phyloP scores from a whole-genome alignment of 2,329 filamentous ascomycete species.

The Alternaria viburni region DNA sequence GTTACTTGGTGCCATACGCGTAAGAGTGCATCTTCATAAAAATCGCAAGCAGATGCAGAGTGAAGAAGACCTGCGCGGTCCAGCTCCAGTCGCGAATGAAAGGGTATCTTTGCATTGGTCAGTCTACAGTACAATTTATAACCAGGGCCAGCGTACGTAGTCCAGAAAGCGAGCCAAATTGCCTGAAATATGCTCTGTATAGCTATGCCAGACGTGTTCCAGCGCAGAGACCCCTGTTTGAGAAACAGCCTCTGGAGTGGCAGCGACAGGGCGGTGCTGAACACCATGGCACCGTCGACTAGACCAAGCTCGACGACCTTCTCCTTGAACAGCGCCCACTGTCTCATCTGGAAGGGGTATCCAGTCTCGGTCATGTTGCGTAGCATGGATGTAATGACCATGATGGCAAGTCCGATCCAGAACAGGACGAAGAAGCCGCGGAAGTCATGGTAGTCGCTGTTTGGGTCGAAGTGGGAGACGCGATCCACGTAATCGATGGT shows the following conservation, averaged over 20 bases:
- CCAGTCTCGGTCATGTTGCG: constrained; percentile 95
- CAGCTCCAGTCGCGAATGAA: constrained; percentile 91
- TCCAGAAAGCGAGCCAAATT: constrained; percentile 82
- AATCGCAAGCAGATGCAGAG: constrained; percentile 86
- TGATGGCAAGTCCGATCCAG: constrained; percentile 95
- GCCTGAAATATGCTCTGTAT: constrained; percentile 84
- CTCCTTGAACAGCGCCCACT: constrained; percentile 86
- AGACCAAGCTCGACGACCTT: constrained; percentile 88
- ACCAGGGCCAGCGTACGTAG: constrained; percentile 57
- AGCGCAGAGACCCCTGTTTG: constrained; percentile 66
- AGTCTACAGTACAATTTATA: not conserved
- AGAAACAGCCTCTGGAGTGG: constrained; percentile 75
- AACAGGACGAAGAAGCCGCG: constrained; percentile 97
- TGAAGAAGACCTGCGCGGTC: constrained; percentile 95
- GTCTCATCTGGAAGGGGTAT: constrained; percentile 80
- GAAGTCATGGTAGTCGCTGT: constrained; percentile 91
- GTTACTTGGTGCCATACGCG: constrained; percentile 52
- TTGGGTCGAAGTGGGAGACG: constrained; percentile 93
- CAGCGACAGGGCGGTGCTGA: constrained; percentile 72
- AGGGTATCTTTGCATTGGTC: constrained; percentile 63
- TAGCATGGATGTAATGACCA: constrained; percentile 93
- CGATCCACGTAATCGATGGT: constrained; percentile 89
- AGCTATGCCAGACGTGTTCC: constrained; percentile 78
- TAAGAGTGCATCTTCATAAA: constrained; percentile 99
- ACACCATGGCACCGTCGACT: constrained; percentile 85